phyloP scores from a whole-genome alignment of 2,329 filamentous ascomycete species.

The Metarhizium album region DNA sequence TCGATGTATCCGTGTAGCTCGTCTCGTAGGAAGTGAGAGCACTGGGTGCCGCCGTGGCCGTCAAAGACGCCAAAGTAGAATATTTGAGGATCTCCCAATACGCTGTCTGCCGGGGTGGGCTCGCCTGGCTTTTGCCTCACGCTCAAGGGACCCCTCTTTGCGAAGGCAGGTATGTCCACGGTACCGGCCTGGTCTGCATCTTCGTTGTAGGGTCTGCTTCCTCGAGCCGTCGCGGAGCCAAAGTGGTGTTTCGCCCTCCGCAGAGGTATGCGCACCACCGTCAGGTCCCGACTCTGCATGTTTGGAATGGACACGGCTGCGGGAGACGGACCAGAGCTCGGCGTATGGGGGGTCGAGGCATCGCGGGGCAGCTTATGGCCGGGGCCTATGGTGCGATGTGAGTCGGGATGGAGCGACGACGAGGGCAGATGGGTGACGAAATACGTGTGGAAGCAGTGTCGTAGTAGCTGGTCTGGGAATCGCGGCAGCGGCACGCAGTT shows the following conservation, averaged over 20 bases:
- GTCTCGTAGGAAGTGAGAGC: constrained; percentile 76
- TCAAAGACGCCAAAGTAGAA: constrained; percentile 98
- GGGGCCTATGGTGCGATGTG: constrained; percentile 48
- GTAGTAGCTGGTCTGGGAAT: constrained; percentile 4
- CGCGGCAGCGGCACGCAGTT: background rate
- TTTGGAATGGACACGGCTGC: constrained; percentile 49
- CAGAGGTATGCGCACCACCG: constrained; percentile 88
- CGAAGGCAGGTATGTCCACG: constrained; percentile 86
- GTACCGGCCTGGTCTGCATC: constrained; percentile 91
- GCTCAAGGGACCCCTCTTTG: constrained; percentile 65
- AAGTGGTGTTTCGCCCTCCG: constrained; percentile 95
- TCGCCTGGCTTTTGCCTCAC: constrained; percentile 41
- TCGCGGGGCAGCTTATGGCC: constrained; percentile 81
- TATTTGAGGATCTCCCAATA: constrained; percentile 82
- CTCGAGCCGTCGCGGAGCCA: constrained; percentile 67
- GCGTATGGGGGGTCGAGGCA: constrained; percentile 68
- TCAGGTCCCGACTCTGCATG: constrained; percentile 62
- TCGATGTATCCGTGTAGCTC: constrained; percentile 85
- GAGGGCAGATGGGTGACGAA: constrained; percentile 94
- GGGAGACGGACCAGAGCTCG: constrained; percentile 41
- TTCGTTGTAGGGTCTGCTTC: constrained; percentile 82
- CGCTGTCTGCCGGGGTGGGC: constrained; percentile 61
- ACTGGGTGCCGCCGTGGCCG: constrained; percentile 84
- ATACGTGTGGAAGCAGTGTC: constrained; percentile 71
- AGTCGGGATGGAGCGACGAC: constrained; percentile 84